Base-by-base conservation (phyloP, 805 yeast species). In the Candida peoriensis region DNA sequence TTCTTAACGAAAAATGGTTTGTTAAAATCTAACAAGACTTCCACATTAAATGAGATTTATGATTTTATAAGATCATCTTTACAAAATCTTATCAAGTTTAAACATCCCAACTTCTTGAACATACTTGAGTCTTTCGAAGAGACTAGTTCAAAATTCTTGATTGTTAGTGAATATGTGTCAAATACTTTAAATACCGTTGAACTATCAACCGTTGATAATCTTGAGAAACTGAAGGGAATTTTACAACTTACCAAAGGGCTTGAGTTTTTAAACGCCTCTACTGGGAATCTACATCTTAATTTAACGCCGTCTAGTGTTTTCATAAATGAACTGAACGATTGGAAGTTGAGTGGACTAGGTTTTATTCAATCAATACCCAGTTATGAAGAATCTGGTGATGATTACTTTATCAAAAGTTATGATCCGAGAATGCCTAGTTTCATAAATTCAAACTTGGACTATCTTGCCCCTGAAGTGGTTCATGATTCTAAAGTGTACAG, bases 71-170 rank as follows among this genome's bases (percentile, higher is more conserved):
- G 77, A 47, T 61, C 64, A 19, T 93, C 88, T 48, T 81, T 87
- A 2, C 61, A 75, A 16, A 80, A 81, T 42, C 61, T 89, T 52
- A 76, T 94, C 13, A 83, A 81, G 53, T 64, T 93, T 47, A 82
- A 88, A 46, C 99, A 93, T 56, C 98, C 99, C 0, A 80, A 87
- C 44, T 69, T 93, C 19, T 61, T 93, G 30, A 79, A 88, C 2
- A 68, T 93, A 3, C 74, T 85, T 24, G 98, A 94, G 55, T 95
- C 95, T 0, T 59, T 89, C 42, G 97, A 93, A 57, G 95, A 88
- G 46, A 83, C 90, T 24, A 80, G 81, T 44, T 72, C 74, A 44
- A 74, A 85, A 38, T 70, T 89, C 45, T 54, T 81, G 36, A 90
- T 93, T 63, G 98, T 83, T 10, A 77, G 94, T 0, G 98, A 93